Evolutionary conservation across 768 basidiomycete species (phyloP).

Genomic region (Boletus sensibilis): DNA sequence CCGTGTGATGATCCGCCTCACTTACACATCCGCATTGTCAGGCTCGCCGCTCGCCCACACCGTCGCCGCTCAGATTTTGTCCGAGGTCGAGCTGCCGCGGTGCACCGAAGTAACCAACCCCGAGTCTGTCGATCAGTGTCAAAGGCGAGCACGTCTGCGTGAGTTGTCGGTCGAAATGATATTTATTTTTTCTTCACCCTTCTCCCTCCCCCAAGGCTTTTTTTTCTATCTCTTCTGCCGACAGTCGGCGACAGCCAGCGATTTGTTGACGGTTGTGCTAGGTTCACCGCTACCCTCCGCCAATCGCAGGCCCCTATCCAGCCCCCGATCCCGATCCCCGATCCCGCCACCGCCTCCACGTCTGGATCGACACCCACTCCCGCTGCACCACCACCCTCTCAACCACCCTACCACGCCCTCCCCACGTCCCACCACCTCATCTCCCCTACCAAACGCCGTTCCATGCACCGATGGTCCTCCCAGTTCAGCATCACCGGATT

Average conservation of each 20-base stretch:
- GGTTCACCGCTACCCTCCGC: slow-evolving; percentile 65
- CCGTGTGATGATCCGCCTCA: not conserved
- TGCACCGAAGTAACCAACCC: slow-evolving; percentile 6
- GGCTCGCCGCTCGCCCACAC: slow-evolving; percentile 32
- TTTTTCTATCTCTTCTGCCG: not conserved
- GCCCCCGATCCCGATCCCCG: too few species aligned
- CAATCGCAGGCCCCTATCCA: slow-evolving; percentile 19
- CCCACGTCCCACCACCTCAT: slow-evolving; percentile 72
- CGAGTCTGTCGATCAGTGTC: slow-evolving; percentile 33
- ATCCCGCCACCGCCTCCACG: not conserved
- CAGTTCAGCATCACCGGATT: slow-evolving; percentile 65
- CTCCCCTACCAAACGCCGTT: slow-evolving; percentile 60
- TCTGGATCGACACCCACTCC: not conserved
- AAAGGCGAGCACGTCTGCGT: slow-evolving; percentile 47
- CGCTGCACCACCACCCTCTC: not conserved
- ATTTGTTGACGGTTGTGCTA: slow-evolving; percentile 25
- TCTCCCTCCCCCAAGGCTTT: too few species aligned
- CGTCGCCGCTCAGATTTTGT: slow-evolving; percentile 31
- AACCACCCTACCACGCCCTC: slow-evolving; percentile 48
- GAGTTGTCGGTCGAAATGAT: not conserved
- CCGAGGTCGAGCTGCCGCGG: slow-evolving; percentile 35
- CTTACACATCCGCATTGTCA: slow-evolving; percentile 20
- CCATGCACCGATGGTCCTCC: slow-evolving; percentile 60
- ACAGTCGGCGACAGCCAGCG: too few species aligned
- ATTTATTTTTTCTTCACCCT: not conserved